Evolutionary conservation across 1,139 yeast species (phyloP), one percentile per base, ranked within the genome.

Genomic region (Zygotorulaspora mrakii): DNA sequence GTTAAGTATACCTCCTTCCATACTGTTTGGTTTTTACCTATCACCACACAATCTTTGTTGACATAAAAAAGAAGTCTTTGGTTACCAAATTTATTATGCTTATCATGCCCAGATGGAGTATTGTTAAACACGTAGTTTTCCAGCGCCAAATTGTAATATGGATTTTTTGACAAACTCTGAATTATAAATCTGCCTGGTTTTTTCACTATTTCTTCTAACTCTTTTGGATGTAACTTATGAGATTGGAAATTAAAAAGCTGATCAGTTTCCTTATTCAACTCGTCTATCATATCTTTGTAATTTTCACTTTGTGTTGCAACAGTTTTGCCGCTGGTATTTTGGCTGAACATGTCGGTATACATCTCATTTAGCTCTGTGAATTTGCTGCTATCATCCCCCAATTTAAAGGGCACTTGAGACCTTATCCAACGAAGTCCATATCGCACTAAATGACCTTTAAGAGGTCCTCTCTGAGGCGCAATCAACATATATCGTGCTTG

Each of bases 21-120:
- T 1, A 96, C 95, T 50, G 88, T 91, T 61, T 94, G 98, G 59
- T 91, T 91, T 57, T 94, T 86, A 0, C 98, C 98, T n/a, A 91
- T 70, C 1, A 94, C 95, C 22, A 89, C 89, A 61, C 96, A 86
- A 0, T 94, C 87, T 1, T 77, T 64, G 58, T 94, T 91, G 24
- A 74, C 70, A 56, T 91, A 94, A 45, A 91, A 71, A 48, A 88
- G 60, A 21, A 91, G 65, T 45, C 94, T 64, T 45, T 76, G 74
- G 37, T 66, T 67, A 28, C 37, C 18, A 46, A 45, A 30, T 36
- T 35, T 3, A 48, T 50, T 16, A 22, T 45, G 4, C 51, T 53
- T n/a, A 67, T 60, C 12, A 25, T 34, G 34, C 8, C 33, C 37
- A 2, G 68, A 46, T 0, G 91, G 89, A 65, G 84, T 78, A 20